phyloP scores from a whole-genome alignment of 495 filamentous ascomycete genomes.

The Acidomyces sp. region DNA sequence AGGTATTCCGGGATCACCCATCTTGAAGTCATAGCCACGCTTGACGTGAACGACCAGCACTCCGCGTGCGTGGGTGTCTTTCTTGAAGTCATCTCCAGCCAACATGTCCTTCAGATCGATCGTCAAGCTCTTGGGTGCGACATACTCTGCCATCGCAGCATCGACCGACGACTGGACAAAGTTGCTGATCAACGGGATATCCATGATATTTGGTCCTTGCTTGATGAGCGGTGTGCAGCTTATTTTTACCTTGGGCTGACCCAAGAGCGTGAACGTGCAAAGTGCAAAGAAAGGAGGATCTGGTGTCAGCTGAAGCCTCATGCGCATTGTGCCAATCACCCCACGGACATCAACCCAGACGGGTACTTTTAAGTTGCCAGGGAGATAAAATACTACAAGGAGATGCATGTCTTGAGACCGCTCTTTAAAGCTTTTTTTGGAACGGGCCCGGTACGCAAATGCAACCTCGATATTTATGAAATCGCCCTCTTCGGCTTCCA shows the following conservation, averaged over 20 bases:
- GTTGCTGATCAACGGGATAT: constrained; percentile 55
- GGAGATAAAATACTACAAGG: constrained; percentile 54
- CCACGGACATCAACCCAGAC: constrained; percentile 63
- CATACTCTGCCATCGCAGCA: constrained; percentile 56
- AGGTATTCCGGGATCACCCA: constrained; percentile 46
- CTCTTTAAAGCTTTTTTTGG: constrained; percentile 40
- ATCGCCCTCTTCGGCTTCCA: constrained; percentile 62
- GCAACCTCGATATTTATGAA: constrained; percentile 60
- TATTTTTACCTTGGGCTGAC: constrained; percentile 59
- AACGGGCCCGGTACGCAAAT: constrained; percentile 52
- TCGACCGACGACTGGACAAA: constrained; percentile 63
- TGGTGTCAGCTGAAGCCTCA: constrained; percentile 54
- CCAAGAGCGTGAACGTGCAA: constrained; percentile 58
- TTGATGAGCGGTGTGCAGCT: constrained; percentile 54
- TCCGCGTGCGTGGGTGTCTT: constrained; percentile 52
- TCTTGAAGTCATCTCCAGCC: constrained; percentile 63
- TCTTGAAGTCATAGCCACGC: constrained; percentile 50
- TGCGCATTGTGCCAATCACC: constrained; percentile 48
- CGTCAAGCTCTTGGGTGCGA: constrained; percentile 59
- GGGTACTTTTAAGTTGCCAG: constrained; percentile 42
- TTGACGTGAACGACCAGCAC: constrained; percentile 51
- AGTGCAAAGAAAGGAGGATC: constrained; percentile 61
- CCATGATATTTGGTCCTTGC: constrained; percentile 54
- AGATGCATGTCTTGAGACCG: constrained; percentile 59
- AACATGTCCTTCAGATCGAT: constrained; percentile 63